phyloP scores from a whole-genome alignment of 257 asterid genomes.

The Solanum boliviense region DNA sequence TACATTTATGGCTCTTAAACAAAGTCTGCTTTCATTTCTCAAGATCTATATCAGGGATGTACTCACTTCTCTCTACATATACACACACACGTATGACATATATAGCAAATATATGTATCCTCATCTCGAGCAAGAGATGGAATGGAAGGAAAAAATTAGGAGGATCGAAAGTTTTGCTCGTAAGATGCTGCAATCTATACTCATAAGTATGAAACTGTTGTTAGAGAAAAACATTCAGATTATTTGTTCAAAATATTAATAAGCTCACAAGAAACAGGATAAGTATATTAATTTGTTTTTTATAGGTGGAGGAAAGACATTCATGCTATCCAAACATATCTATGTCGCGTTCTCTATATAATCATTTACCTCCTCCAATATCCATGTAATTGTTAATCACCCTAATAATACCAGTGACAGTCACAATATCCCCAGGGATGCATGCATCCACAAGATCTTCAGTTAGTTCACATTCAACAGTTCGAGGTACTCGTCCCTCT shows the following conservation, averaged over 20 bases:
- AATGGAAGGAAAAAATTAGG: background rate
- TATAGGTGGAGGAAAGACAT: background rate
- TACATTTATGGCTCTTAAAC: background rate
- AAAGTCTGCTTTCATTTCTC: background rate
- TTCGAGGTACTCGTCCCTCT: slow-evolving; percentile 92
- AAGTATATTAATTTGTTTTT: background rate
- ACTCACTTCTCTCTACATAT: background rate
- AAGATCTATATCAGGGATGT: background rate
- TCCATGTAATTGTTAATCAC: slow-evolving; percentile 95
- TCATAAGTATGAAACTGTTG: background rate
- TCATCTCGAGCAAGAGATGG: background rate
- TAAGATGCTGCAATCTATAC: background rate
- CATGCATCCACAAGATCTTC: slow-evolving; percentile 96
- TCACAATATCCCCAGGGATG: slow-evolving; percentile 95
- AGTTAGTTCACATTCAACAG: slow-evolving; percentile 91
- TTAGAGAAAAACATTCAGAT: background rate
- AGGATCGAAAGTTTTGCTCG: background rate
- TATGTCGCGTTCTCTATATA: background rate
- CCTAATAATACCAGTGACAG: slow-evolving; percentile 81
- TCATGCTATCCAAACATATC: background rate
- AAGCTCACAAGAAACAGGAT: background rate
- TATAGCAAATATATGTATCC: background rate
- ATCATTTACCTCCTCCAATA: slow-evolving; percentile 84
- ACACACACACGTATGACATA: background rate
- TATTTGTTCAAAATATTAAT: background rate